These are phyloP conservation scores for Rosellinia necatrix DNA, from an alignment of 2,329 filamentous ascomycete genomes.

Conservation along the genomic window DNA sequence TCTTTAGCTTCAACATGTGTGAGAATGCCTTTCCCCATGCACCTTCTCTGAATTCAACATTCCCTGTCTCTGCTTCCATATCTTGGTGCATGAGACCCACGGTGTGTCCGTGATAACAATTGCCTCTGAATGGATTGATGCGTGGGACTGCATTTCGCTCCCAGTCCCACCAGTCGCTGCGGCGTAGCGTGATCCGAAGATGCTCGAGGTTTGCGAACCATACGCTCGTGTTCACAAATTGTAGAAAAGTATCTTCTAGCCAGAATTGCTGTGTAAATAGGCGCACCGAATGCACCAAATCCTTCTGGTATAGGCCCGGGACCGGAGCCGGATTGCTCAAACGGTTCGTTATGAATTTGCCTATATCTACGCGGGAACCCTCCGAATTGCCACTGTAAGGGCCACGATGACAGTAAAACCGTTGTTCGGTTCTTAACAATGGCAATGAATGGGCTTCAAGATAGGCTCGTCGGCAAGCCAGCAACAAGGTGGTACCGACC, in stretches of 20 bases:
- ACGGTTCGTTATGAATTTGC: slow-evolving; percentile 32
- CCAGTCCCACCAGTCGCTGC: slow-evolving; percentile 45
- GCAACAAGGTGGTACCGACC: slow-evolving; percentile 35
- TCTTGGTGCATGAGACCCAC: slow-evolving; percentile 23
- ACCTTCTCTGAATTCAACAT: slow-evolving; percentile 14
- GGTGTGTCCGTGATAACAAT: background rate
- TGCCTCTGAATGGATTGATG: slow-evolving; percentile 34
- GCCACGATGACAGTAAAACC: slow-evolving; percentile 35
- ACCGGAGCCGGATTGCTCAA: slow-evolving; percentile 16
- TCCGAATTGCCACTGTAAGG: slow-evolving; percentile 8
- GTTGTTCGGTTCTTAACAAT: slow-evolving; percentile 37
- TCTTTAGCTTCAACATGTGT: slow-evolving; percentile 29
- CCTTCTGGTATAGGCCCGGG: slow-evolving; percentile 7
- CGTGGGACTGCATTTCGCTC: slow-evolving; percentile 36
- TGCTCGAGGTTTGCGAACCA: slow-evolving; percentile 33
- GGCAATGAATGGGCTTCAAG: slow-evolving; percentile 41
- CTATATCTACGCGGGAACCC: slow-evolving; percentile 21
- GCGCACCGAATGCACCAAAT: slow-evolving; percentile 27
- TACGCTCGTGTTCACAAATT: background rate
- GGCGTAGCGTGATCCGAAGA: slow-evolving; percentile 42
- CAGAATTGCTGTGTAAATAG: slow-evolving; percentile 32
- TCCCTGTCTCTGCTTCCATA: slow-evolving; percentile 19
- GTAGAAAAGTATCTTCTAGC: slow-evolving; percentile 33
- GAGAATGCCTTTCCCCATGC: slow-evolving; percentile 32
- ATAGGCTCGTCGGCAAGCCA: slow-evolving; percentile 43